These are phyloP conservation scores for Mayamaea pseudoterrestris DNA, from an alignment of 108 stramenopile genomes.

Conservation along the genomic window DNA sequence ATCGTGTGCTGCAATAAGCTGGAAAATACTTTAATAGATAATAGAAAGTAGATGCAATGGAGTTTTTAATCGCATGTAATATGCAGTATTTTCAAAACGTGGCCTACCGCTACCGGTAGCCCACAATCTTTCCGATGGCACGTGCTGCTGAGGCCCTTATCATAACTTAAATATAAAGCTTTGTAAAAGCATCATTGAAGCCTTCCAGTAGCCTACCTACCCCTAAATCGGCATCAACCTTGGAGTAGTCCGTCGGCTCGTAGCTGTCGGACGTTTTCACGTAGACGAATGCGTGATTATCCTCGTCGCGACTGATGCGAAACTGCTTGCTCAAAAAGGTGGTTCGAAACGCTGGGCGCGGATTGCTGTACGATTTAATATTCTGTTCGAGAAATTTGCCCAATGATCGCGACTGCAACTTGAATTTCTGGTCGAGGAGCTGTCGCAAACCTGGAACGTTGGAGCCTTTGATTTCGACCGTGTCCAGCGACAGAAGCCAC, in stretches of 20 bases:
- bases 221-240: slow-evolving; percentile 59
- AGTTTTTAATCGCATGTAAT: too few relatives aligned
- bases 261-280: slow-evolving; percentile 33
- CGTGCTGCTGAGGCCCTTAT: too few relatives aligned
- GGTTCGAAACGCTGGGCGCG: slow-evolving; percentile 46
- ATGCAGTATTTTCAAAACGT: too few relatives aligned
- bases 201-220: slow-evolving; percentile 53
- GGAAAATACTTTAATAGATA: too few relatives aligned
- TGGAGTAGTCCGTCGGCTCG: slow-evolving; percentile 47
- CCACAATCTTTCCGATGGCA: too few relatives aligned
- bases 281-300: slow-evolving; percentile 70
- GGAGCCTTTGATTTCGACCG: slow-evolving; percentile 71
- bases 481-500: slow-evolving; percentile 40
- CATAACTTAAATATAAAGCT: too few relatives aligned
- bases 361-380: slow-evolving; percentile 37
- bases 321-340: slow-evolving; percentile 44
- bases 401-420: slow-evolving; percentile 45
- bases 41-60: too few relatives aligned
- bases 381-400: slow-evolving; percentile 48
- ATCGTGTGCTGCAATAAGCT: too few relatives aligned
- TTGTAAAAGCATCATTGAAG: slow-evolving; percentile 25
- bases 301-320: slow-evolving; percentile 70
- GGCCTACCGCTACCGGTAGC: too few relatives aligned
- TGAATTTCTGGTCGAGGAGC: slow-evolving; percentile 36
- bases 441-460: slow-evolving; percentile 57